These are phyloP conservation scores for Crucibulum laeve DNA, from an alignment of 768 basidiomycete species.

Conservation along the genomic window DNA sequence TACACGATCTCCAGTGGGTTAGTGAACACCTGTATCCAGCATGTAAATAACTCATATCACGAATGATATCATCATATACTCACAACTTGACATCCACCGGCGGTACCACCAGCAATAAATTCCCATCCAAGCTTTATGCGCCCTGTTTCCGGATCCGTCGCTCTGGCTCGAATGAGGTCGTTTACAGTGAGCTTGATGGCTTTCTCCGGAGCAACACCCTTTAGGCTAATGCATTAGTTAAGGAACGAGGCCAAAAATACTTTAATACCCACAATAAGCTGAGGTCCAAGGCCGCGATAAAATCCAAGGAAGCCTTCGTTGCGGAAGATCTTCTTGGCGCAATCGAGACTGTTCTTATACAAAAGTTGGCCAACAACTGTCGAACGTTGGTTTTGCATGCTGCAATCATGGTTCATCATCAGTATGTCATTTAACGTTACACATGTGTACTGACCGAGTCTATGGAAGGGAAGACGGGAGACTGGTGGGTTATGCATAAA, in stretches of 20 bases:
- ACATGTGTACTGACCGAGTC: slow-evolving; percentile 47
- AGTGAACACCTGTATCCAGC: slow-evolving; percentile 76
- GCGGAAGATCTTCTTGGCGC: slow-evolving; percentile 87
- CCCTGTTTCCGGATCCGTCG: slow-evolving; percentile 94
- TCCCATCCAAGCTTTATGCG: slow-evolving; percentile 92
- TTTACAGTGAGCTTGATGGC: slow-evolving; percentile 98
- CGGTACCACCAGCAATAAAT: slow-evolving; percentile 83
- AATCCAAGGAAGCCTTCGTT: slow-evolving; percentile 96
- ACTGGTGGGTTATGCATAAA: slow-evolving; percentile 3
- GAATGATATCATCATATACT: slow-evolving; percentile 24
- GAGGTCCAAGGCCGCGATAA: slow-evolving; percentile 94
- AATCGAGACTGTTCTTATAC: slow-evolving; percentile 96
- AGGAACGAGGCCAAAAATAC: neutral
- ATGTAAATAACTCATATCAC: slow-evolving; percentile 7
- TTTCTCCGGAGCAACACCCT: slow-evolving; percentile 96
- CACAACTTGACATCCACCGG: slow-evolving; percentile 98
- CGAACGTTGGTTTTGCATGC: slow-evolving; percentile 97
- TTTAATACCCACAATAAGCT: slow-evolving; percentile 67
- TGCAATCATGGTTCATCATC: slow-evolving; percentile 17
- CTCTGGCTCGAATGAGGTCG: slow-evolving; percentile 77
- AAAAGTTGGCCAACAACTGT: slow-evolving; percentile 95
- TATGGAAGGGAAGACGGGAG: slow-evolving; percentile 16
- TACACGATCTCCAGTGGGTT: slow-evolving; percentile 97
- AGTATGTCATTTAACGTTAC: neutral
- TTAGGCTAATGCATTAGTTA: slow-evolving; percentile 4